Base-by-base conservation (phyloP, 2,329 filamentous ascomycete species). In the Davidsoniella neocaledoniae region DNA sequence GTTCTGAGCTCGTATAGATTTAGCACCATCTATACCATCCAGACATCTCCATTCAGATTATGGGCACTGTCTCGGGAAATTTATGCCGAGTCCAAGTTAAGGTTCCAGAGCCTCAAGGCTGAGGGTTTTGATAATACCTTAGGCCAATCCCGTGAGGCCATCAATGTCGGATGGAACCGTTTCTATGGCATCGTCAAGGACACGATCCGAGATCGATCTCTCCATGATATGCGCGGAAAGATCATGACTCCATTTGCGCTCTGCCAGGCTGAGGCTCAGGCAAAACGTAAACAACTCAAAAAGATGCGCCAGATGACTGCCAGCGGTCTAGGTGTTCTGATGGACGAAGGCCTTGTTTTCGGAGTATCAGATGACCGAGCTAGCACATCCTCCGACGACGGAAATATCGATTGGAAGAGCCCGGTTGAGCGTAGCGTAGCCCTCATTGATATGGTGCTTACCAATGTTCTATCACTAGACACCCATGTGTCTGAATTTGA, bases 111-210 rank as follows among this genome's bases (percentile, higher is more conserved):
- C 5, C 54, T 63, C 8, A 62, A 54, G 33, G 39, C 53, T 29
- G 40, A 50, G 3, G 39, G 43, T 60, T 43, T 51, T 17, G 47
- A 46, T 29, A 38, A 26, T 12, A 46, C 50, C 7, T 8, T 48
- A 12, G 50, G 16, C 12, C 42, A 44, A 8, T 48, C 46, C 1
- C 36, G 50, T 8, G 51, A 41, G 6, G 37, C 50, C 25, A 46
- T 49, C 17, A 53, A 50, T 19, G 66, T 68, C 45, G 68, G 70
- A 56, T 82, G 78, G 77, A 68, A 67, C 52, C 68, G 78, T 46
- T 95, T 96, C 59, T 95, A 96, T 61, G 71, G 72, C 5, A 74
- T 94, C 26, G 84, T 94, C 36, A 76, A 76, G 54, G 77, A 84
- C 54, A 88, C 79, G 46, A 78, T 94, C 40, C 71, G 71, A 39